Evolutionary conservation across 148 eudicot genomes (phyloP).

Genomic region (Rhododendron kiyosumense): DNA sequence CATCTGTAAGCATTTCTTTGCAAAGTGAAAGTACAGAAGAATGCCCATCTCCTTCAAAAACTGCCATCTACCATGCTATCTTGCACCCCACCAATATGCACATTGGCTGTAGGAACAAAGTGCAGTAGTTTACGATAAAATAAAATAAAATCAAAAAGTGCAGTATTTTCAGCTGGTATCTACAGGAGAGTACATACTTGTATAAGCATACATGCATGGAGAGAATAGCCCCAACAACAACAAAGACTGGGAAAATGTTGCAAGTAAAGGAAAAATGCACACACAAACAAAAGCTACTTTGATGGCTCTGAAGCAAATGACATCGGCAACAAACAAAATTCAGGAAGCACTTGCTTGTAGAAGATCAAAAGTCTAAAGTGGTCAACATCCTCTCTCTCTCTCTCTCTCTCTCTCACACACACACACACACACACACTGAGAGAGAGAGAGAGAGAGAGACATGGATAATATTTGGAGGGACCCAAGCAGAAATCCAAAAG

Average conservation of each 20-base stretch:
- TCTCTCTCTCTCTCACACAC: too few species aligned
- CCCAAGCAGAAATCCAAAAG: too few species aligned
- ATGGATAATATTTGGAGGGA: too few species aligned
- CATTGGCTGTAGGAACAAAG: neutral
- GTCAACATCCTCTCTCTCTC: neutral
- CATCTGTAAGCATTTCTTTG: neutral
- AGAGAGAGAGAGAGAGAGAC: too few species aligned
- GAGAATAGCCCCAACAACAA: neutral
- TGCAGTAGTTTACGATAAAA: neutral
- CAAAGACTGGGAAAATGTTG: neutral
- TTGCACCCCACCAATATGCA: neutral
- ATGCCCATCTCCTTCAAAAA: neutral
- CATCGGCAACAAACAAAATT: neutral
- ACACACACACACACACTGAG: neutral
- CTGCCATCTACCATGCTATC: neutral
- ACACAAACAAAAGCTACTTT: neutral
- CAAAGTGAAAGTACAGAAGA: neutral
- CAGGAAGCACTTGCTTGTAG: neutral
- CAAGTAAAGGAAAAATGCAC: neutral
- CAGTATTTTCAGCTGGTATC: neutral
- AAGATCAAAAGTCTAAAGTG: neutral
- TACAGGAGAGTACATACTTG: neutral
- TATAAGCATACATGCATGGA: neutral
- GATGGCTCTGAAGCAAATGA: neutral
- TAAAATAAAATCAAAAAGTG: neutral